Percentiles rank a stretch among this genome's conserved stretches.
These are phyloP conservation scores for Vitis cinerea DNA, from an alignment of 164 flowering plant genomes.

Conservation along the genomic window DNA sequence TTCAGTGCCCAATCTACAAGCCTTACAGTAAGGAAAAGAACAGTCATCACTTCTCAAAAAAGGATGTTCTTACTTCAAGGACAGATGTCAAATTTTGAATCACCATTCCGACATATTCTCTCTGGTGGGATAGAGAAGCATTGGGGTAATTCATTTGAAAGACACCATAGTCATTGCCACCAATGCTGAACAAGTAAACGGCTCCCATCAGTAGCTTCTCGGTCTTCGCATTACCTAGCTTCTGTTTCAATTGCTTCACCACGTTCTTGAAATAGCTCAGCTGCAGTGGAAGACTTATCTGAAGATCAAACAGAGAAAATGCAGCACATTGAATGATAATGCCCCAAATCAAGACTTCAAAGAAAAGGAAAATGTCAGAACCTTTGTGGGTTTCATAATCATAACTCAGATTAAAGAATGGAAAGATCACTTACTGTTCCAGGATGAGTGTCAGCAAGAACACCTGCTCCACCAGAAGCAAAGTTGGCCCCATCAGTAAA, in stretches of 20 bases:
- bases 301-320: not conserved
- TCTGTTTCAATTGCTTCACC: slow-evolving; percentile 6
- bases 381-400: too few species aligned
- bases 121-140: too few species aligned
- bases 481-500: slow-evolving; percentile 24
- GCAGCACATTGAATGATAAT: too few species aligned
- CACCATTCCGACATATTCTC: too few species aligned
- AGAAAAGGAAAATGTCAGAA: too few species aligned
- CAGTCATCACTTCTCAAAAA: too few species aligned
- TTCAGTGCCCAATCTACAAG: too few species aligned
- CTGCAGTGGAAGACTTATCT: slow-evolving; percentile 16
- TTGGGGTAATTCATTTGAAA: too few species aligned
- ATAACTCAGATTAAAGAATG: not conserved
- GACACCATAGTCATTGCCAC: slow-evolving; percentile 21
- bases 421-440: slow-evolving; percentile 14
- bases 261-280: slow-evolving; percentile 19
- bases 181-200: slow-evolving; percentile 29
- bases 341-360: too few species aligned
- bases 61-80: too few species aligned
- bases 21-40: too few species aligned
- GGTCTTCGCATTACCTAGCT: slow-evolving; percentile 14
- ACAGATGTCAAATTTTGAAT: too few species aligned
- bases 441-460: slow-evolving; percentile 10
- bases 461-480: slow-evolving; percentile 27
- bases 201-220: slow-evolving; percentile 8